A percentile compares a stretch with the other conserved stretches of the same genome.
Evolutionary conservation across 208 protist species (phyloP).

Genomic region (Trypanosoma melophagium): DNA sequence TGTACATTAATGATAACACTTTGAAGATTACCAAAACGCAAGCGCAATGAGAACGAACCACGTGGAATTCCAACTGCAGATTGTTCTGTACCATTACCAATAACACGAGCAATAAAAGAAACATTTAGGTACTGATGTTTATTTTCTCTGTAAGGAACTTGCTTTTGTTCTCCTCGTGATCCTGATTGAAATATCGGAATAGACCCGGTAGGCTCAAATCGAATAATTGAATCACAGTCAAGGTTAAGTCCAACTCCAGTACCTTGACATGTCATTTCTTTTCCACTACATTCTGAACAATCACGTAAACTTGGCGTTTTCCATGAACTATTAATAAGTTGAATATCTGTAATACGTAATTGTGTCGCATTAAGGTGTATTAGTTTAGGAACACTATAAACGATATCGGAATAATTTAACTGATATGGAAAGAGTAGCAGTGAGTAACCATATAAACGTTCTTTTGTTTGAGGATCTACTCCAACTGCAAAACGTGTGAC

Average conservation of each 20-base stretch:
- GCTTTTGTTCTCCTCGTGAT: too few relatives aligned
- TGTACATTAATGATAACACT: constrained; percentile 55
- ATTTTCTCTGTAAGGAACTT: not conserved
- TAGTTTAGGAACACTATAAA: constrained; percentile 25
- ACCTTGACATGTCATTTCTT: constrained; percentile 46
- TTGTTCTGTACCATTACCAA: constrained; percentile 37
- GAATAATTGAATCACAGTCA: constrained; percentile 62
- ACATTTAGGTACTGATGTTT: constrained; percentile 31
- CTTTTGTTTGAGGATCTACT: constrained; percentile 39
- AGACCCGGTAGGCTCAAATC: constrained; percentile 33
- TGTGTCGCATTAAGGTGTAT: constrained; percentile 36
- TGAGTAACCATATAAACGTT: constrained; percentile 77
- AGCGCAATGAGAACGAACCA: constrained; percentile 48
- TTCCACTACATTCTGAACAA: constrained; percentile 77
- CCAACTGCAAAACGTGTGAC: constrained; percentile 65
- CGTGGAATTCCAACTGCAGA: constrained; percentile 45
- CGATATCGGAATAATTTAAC: constrained; percentile 24
- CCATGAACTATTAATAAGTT: constrained; percentile 61
- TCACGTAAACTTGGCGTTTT: constrained; percentile 53
- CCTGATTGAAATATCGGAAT: constrained; percentile 2
- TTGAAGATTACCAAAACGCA: constrained; percentile 46
- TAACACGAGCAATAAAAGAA: constrained; percentile 57
- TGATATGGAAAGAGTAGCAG: constrained; percentile 68
- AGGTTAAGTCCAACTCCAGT: constrained; percentile 37
- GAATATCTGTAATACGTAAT: constrained; percentile 27